Percentiles rank a stretch among this genome's conserved stretches.
Evolutionary conservation across 2,329 filamentous ascomycete genomes (phyloP).

Genomic region (Plenodomus lindquistii): DNA sequence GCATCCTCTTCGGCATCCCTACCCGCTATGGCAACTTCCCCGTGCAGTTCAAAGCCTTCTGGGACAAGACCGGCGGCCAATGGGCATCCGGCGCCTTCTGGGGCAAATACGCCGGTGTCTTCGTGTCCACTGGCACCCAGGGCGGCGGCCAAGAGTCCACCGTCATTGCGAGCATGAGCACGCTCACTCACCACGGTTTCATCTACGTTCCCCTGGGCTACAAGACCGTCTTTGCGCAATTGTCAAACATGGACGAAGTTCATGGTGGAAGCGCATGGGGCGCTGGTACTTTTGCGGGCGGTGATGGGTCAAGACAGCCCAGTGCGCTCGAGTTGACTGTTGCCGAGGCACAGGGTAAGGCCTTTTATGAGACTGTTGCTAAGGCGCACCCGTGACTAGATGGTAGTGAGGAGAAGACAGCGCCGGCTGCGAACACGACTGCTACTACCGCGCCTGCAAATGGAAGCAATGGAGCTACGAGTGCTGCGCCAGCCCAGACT

Average conservation of each 20-base stretch:
- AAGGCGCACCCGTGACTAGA: conserved; percentile 81
- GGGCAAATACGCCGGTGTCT: conserved; percentile 90
- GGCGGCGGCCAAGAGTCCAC: conserved; percentile 96
- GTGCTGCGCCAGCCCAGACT: not conserved
- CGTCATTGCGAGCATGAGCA: conserved; percentile 77
- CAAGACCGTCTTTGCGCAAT: conserved; percentile 71
- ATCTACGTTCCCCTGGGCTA: conserved; percentile 96
- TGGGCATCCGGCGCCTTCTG: conserved; percentile 77
- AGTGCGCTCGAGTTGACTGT: conserved; percentile 73
- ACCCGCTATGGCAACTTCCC: conserved; percentile 98
- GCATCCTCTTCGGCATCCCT: conserved; percentile 89
- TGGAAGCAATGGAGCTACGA: conserved; percentile 22
- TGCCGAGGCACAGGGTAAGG: conserved; percentile 80
- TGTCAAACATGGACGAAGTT: conserved; percentile 75
- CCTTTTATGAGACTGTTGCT: conserved; percentile 76
- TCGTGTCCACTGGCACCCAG: conserved; percentile 78
- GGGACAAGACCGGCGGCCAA: conserved; percentile 86
- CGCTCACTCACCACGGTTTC: conserved; percentile 89
- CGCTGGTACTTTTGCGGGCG: conserved; percentile 82
- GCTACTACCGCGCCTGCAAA: conserved; percentile 23
- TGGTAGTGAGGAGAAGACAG: conserved; percentile 48
- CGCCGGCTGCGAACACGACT: conserved; percentile 17
- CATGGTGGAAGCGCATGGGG: conserved; percentile 92
- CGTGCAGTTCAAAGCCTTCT: conserved; percentile 91
- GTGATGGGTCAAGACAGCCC: conserved; percentile 84